Evolutionary conservation across 805 yeast genomes (phyloP), one percentile per base, ranked within the genome.

Genomic region (Kockiozyma suomiensis): DNA sequence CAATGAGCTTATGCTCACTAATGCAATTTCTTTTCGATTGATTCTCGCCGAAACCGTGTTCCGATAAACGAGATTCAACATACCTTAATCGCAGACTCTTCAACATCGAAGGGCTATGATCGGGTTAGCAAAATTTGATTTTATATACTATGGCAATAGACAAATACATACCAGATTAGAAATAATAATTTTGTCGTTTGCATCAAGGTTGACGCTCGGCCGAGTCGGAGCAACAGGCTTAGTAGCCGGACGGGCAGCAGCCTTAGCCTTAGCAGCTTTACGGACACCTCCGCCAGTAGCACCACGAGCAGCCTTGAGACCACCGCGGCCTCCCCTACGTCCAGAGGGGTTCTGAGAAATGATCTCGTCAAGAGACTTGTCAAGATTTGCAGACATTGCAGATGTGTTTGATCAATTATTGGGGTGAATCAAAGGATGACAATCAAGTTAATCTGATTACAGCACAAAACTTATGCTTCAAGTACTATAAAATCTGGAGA

Each of bases 301-400:
- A 35, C 50, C 50, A 30, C 62, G 50, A 30, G 50, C 59, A 13
- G 53, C 54, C 23, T 50, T 35, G 25, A 41, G 49, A 15, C 56
- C 59, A 19, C 58, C 58, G 26, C 67, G 61, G 13, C 64, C 58
- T 26, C 68, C 66, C 23, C 69, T 61, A 52, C 70, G 54, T 62
- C 53, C 61, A 62, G 74, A 70, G 66, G 78, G 76, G 60, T 70
- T 69, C 65, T 88, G 77, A 61, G 96, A 83, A 73, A 93, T 88
- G 75, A 93, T 93, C 70, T 91, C 97, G 79, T 93, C 99, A 72
- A 93, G 84, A 51, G 97, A 90, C 79, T 89, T 88, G 78, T 93
- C 97, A 78, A 93, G 83, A 70, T 88, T 82, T 66, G 87, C 81
- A 74, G 96, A 87, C 92, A 87, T 88, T 59, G 54, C 73, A 13